Base-by-base conservation (phyloP, 2,329 filamentous ascomycete species). In the Rhinocladiella similis region DNA sequence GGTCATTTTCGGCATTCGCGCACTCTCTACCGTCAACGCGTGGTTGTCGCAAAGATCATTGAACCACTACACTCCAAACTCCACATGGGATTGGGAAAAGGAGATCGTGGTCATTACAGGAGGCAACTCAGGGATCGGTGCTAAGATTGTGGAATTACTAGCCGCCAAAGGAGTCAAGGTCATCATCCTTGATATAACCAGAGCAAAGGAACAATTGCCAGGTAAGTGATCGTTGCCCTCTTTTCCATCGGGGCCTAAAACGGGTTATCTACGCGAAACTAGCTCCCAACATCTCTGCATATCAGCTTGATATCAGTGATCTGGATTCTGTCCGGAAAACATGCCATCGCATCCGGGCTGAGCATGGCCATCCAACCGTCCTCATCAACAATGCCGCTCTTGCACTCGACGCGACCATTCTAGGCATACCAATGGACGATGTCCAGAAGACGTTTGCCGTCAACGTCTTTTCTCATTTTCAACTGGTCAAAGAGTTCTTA, bases 301-400 rank as follows among this genome's bases (percentile, higher is more conserved):
- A 84, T 75, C 74, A 84, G 63, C 89, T 85, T 74, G 87, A 91
- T 70, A 81, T 91, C 62, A 83, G 84, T 49, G 84, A 80, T 0
- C 74, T 81, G 4, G 67, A 76, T 14, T 76, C 75, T 36, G 78
- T 90, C 63, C 68, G 77, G 5, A 69, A 9, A 13, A 35, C 47
- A 1, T 19, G 35, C 6, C 20, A 10, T 5, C 14, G 73, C 2
- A 79, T 90, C 66, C 79, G 81, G 50, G 68, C 70, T 35, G 70
- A 80, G 10, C 74, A 88, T 54, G 87, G 86, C 56, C 66, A 81
- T 46, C 87, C 87, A 1, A 90, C 86, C 0, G 75, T 90, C 60
- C 75, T 91, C 3, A 85, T 89, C 73, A 88, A 89, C 74, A 89
- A 89, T 66, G 87, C 87, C 7, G 86, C 86, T 59, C 79, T 87